A percentile compares a stretch with the other conserved stretches of the same genome.
These are phyloP conservation scores for Annona squamosa DNA, from an alignment of 164 flowering plant species.

Conservation along the genomic window DNA sequence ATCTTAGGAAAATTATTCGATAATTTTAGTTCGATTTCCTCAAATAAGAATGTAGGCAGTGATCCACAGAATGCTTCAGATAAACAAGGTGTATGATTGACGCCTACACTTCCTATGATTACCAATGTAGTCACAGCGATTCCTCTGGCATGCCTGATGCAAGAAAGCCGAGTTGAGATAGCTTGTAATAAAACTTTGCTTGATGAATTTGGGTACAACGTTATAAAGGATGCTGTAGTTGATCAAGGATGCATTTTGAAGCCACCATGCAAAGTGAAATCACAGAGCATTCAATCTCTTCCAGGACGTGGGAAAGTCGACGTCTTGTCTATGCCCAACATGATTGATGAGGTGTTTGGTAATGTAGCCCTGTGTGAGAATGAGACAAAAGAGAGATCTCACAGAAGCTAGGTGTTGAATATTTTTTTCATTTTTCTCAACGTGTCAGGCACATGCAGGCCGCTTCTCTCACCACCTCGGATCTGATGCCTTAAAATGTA, in stretches of 20 bases:
- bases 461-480: not conserved
- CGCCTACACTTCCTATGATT: constrained; percentile 36
- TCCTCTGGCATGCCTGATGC: constrained; percentile 14
- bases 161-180: constrained; percentile 11
- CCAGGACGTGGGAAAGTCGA: constrained; percentile 29
- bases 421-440: not conserved
- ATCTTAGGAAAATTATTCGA: not conserved
- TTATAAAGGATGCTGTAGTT: not conserved
- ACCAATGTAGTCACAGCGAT: constrained; percentile 10
- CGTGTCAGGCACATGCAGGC: not conserved
- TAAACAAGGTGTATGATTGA: constrained; percentile 32
- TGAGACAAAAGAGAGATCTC: constrained; percentile 18
- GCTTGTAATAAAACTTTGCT: constrained; percentile 12
- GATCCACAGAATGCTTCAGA: constrained; percentile 15
- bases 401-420: constrained; percentile 9
- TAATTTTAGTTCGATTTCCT: not conserved
- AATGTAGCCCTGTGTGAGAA: constrained; percentile 27
- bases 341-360: constrained; percentile 71
- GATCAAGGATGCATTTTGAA: constrained; percentile 30
- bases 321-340: constrained; percentile 46
- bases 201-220: constrained; percentile 11
- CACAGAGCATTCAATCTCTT: constrained; percentile 39
- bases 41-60: not conserved
- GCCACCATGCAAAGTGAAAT: constrained; percentile 36
- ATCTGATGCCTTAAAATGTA: not conserved